Conservation (phyloP, 768 basidiomycete genomes). For the Roridomyces roridus region DNA sequence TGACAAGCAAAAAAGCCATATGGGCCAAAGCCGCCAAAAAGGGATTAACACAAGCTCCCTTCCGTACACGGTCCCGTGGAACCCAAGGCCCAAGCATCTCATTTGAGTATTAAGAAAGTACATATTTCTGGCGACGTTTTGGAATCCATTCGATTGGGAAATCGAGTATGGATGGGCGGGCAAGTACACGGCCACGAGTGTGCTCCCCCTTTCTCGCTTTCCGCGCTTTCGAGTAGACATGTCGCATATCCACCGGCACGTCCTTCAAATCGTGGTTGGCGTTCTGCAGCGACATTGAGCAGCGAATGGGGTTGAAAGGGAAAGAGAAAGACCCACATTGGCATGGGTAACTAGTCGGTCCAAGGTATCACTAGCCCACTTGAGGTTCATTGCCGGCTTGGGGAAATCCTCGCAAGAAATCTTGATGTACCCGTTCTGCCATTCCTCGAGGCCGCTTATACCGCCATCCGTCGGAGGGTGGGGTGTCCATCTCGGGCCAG, state of each 20-base stretch:
- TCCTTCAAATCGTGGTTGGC: constrained; percentile 55
- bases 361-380: constrained; percentile 90
- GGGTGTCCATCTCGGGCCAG: constrained; percentile 87
- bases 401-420: constrained; percentile 91
- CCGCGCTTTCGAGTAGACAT: constrained; percentile 71
- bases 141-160: constrained; percentile 91
- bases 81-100: no score
- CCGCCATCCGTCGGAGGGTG: constrained; percentile 77
- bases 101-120: neutral
- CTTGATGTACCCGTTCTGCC: constrained; percentile 84
- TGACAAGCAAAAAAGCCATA: no score
- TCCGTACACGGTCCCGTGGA: no score
- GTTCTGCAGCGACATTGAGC: constrained; percentile 39
- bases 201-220: constrained; percentile 82
- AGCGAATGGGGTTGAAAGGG: constrained; percentile 11
- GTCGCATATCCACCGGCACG: constrained; percentile 83
- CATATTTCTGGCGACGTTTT: constrained; percentile 23
- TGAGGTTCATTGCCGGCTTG: constrained; percentile 84
- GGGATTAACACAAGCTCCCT: no score
- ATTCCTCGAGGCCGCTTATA: constrained; percentile 50
- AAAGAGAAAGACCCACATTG: constrained; percentile 74
- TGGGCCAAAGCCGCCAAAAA: no score
- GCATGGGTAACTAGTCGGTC: constrained; percentile 81
- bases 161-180: constrained; percentile 72
- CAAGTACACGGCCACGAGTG: constrained; percentile 55